Percentiles rank a stretch among this genome's conserved stretches.
Evolutionary conservation across 2,329 filamentous ascomycete species (phyloP).

Genomic region (Hirsutella thompsonii): DNA sequence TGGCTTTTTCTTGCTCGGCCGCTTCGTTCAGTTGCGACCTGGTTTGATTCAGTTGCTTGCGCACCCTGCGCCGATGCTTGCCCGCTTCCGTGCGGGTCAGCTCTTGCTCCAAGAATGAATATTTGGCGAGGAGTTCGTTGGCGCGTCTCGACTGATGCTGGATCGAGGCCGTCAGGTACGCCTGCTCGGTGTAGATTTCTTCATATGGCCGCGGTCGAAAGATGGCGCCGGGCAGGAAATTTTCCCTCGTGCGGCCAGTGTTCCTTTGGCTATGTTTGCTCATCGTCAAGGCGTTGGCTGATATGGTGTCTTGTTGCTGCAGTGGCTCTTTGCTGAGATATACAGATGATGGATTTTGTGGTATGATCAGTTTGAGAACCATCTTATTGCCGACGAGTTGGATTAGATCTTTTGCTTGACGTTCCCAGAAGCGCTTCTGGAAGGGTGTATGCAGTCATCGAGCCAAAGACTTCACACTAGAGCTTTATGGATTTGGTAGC

Average conservation of each 20-base stretch:
- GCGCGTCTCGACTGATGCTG: conserved; percentile 25
- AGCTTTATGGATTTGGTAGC: no score
- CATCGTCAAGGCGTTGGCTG: neutral
- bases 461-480: no score
- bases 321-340: no score
- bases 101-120: conserved; percentile 22
- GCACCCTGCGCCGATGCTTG: conserved; percentile 17
- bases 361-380: no score
- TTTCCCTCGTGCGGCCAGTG: neutral
- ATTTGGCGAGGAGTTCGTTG: conserved; percentile 22
- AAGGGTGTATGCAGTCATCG: no score
- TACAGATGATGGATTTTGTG: no score
- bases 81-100: conserved; percentile 11
- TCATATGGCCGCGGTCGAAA: conserved; percentile 26
- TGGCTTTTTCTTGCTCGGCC: conserved; percentile 30
- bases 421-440: no score
- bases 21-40: conserved; percentile 29
- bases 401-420: no score
- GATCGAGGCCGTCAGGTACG: conserved; percentile 30
- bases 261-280: neutral
- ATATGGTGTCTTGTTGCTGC: neutral
- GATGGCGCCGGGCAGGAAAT: conserved; percentile 7
- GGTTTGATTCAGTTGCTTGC: conserved; percentile 28
- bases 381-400: no score
- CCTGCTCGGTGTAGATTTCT: conserved; percentile 30